Conservation (phyloP, 75 land plant species). For the Pseudotsuga menziesii region DNA sequence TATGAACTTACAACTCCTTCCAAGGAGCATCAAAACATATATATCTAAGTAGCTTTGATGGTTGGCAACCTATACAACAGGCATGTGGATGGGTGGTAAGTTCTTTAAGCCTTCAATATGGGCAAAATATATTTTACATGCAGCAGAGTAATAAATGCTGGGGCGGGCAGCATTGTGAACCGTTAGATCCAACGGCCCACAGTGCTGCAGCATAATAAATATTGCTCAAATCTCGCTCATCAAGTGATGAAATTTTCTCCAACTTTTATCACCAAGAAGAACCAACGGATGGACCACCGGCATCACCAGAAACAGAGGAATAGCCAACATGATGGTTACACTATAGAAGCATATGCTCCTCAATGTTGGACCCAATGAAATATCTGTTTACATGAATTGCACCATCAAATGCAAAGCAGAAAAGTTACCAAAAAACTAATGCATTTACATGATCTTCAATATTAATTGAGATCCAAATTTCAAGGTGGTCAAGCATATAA, state of each 20-base stretch:
- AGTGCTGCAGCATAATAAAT: no score
- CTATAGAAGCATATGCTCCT: slow-evolving; percentile 77
- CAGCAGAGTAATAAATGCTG: no score
- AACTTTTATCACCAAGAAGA: slow-evolving; percentile 66
- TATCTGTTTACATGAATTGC: slow-evolving; percentile 35
- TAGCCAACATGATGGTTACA: slow-evolving; percentile 57
- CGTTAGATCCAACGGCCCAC: no score
- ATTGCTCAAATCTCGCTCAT: slow-evolving; percentile 91
- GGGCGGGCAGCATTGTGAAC: no score
- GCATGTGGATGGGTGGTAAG: slow-evolving; percentile 62
- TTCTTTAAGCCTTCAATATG: slow-evolving; percentile 85
- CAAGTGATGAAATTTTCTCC: slow-evolving; percentile 64
- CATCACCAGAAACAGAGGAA: slow-evolving; percentile 68
- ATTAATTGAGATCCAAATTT: neutral
- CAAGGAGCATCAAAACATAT: slow-evolving; percentile 77
- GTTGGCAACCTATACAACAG: slow-evolving; percentile 94
- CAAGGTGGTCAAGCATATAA: neutral
- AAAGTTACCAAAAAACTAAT: neutral
- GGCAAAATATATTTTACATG: no score
- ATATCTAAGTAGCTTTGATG: slow-evolving; percentile 97
- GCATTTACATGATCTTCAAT: neutral
- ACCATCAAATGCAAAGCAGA: neutral
- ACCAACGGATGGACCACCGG: slow-evolving; percentile 80
- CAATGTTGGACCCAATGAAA: slow-evolving; percentile 41
- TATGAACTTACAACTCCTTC: slow-evolving; percentile 90